A percentile compares a stretch with the other conserved stretches of the same genome.
Evolutionary conservation across 2,329 filamentous ascomycete species (phyloP).

Genomic region (Fusarium verrucosum): DNA sequence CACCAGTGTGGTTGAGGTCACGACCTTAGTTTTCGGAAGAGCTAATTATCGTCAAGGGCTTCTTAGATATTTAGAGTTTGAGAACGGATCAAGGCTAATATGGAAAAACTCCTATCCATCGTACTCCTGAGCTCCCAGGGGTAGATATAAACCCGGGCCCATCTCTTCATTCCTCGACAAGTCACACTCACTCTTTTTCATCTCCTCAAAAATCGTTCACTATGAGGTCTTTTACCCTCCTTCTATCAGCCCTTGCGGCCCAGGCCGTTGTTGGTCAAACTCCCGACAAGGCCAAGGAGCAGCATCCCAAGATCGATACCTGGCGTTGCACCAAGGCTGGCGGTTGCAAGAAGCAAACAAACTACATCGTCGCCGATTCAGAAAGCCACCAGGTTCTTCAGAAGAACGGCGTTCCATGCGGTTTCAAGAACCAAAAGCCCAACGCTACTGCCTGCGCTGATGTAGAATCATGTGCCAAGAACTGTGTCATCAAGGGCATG

Average conservation of each 20-base stretch:
- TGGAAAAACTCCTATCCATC: constrained; percentile 3
- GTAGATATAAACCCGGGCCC: constrained; percentile 21
- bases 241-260: constrained; percentile 13
- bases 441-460: constrained; percentile 60
- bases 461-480: constrained; percentile 59
- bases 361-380: constrained; percentile 61
- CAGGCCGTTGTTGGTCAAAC: constrained; percentile 46
- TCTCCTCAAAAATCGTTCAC: neutral
- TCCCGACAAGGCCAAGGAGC: constrained; percentile 55
- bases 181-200: neutral
- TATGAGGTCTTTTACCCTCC: constrained; percentile 15
- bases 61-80: too few species aligned
- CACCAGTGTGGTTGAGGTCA: neutral
- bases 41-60: too few species aligned
- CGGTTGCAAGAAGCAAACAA: constrained; percentile 59
- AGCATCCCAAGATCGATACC: constrained; percentile 61
- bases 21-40: neutral
- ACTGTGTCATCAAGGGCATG: constrained; percentile 64
- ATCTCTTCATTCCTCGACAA: neutral
- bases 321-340: constrained; percentile 60
- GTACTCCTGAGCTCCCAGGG: neutral
- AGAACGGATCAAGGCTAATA: constrained; percentile 1
- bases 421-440: constrained; percentile 43
- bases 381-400: constrained; percentile 58
- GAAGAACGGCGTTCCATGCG: constrained; percentile 43